Evolutionary conservation across 257 asterid species (phyloP), one percentile per base, ranked within the genome.

Genomic region (Scutellaria minor): DNA sequence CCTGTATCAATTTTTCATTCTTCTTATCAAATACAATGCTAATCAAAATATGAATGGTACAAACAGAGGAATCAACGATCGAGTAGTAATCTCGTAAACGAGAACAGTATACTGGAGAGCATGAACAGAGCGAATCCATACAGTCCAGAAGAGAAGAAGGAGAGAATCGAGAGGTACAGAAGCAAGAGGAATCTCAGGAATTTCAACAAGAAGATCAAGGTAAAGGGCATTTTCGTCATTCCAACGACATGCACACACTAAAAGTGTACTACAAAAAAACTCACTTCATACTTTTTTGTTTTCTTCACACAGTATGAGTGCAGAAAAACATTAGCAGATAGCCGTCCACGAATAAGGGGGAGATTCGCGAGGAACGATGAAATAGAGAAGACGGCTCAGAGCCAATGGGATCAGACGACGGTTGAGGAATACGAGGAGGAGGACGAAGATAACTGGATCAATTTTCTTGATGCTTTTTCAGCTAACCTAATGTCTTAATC

Each of bases 181-280:
- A 87, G 78, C 96, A 94, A 91, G 89, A 83, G 93, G 66, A 94
- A 85, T 46, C 88, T 84, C 14, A 88, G 99, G 74, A 94, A 94
- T 47, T 94, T 91, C 89, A 89, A 87, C 78, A 94, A 94, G 85
- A 91, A 90, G 78, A 94, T 94, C 73, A 87, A 93, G 98, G 98
- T 92, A 20, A 14, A 59, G 47, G 47, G 24, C 46, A 37, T 37
- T 12, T 59, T 37, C 24, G 47, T 13, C 54, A 22, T 31, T 35
- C 13, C 45, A 64, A 14, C 40, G 50, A 61, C 66, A 61, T 40
- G 67, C 67, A 61, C 58, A 10, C 9, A 44, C 48, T 44, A 44
- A 44, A 44, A 44, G 4, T 44, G 48, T 44, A 31, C 37, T 47
- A 47, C 51, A 6, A 18, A 18, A 18, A 18, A 8, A 15, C 51